Evolutionary conservation across 352 stramenopile genomes (phyloP).

Genomic region (Pythium utonaiense): DNA sequence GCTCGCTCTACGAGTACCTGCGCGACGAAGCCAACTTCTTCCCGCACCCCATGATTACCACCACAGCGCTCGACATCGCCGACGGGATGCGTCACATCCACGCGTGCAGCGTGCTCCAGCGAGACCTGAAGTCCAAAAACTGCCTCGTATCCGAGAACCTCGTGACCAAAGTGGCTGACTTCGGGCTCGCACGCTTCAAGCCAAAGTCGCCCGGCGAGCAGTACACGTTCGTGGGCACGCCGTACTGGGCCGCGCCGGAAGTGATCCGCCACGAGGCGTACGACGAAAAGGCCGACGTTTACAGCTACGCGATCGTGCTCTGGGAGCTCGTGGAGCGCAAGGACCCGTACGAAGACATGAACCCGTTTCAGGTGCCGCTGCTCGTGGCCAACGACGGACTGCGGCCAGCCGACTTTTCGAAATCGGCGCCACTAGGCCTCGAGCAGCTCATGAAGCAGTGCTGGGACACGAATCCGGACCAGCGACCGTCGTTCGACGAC

Average conservation of each 20-base stretch:
- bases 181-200: conserved; percentile 63
- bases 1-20: conserved; percentile 79
- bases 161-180: conserved; percentile 73
- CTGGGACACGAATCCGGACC: conserved; percentile 65
- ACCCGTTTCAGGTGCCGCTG: conserved; percentile 73
- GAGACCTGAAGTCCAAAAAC: conserved; percentile 81
- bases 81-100: conserved; percentile 66
- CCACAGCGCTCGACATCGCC: conserved; percentile 60
- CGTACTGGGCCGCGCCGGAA: conserved; percentile 74
- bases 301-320: conserved; percentile 67
- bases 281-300: conserved; percentile 76
- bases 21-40: conserved; percentile 74
- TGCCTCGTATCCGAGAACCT: conserved; percentile 73
- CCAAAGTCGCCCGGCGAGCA: conserved; percentile 26
- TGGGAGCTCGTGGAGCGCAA: conserved; percentile 76
- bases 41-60: conserved; percentile 55
- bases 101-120: conserved; percentile 48
- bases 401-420: conserved; percentile 43
- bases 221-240: conserved; percentile 77
- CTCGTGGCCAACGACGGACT: conserved; percentile 69
- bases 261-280: conserved; percentile 77
- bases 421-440: conserved; percentile 47
- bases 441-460: conserved; percentile 75
- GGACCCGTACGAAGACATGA: conserved; percentile 69
- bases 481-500: conserved; percentile 58